These are phyloP conservation scores for Elsinoe fawcettii DNA, from an alignment of 2,329 filamentous ascomycete genomes.

Conservation along the genomic window DNA sequence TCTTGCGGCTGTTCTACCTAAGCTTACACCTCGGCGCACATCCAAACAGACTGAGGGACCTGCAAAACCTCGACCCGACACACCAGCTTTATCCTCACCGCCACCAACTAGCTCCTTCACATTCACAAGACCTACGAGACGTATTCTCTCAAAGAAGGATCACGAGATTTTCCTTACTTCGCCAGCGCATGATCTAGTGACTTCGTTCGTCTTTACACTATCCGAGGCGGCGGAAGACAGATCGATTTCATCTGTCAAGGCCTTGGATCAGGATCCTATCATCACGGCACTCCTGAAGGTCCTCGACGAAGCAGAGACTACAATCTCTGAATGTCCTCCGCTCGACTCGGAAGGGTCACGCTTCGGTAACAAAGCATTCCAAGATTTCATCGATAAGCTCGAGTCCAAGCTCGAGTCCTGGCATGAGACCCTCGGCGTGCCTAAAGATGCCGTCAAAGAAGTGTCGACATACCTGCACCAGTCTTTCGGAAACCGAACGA, in stretches of 20 bases:
- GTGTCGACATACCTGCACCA: conserved; percentile 71
- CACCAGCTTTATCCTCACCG: conserved; percentile 63
- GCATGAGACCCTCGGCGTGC: conserved; percentile 56
- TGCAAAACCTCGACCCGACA: conserved; percentile 58
- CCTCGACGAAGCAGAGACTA: conserved; percentile 58
- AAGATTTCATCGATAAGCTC: conserved; percentile 66
- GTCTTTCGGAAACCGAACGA: conserved; percentile 74
- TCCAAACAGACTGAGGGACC: conserved; percentile 30
- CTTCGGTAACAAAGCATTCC: conserved; percentile 91
- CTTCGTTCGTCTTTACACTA: conserved; percentile 78
- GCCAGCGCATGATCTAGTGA: conserved; percentile 64
- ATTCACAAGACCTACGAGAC: conserved; percentile 62
- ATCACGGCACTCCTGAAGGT: conserved; percentile 60
- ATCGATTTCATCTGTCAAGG: conserved; percentile 54
- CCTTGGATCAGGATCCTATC: conserved; percentile 47
- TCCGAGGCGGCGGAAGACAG: conserved; percentile 70
- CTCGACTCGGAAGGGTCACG: conserved; percentile 80
- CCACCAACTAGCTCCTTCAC: conserved; percentile 52
- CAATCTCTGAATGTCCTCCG: conserved; percentile 65
- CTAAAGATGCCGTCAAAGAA: conserved; percentile 50
- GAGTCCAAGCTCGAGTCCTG: conserved; percentile 44
- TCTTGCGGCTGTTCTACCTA: conserved; percentile 55
- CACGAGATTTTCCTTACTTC: conserved; percentile 76
- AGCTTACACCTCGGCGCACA: conserved; percentile 56
- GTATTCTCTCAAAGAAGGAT: conserved; percentile 74